Percentiles rank a stretch among this genome's conserved stretches.
These are phyloP conservation scores for Rubus parviflorus DNA, from an alignment of 306 rosid genomes.

Conservation along the genomic window DNA sequence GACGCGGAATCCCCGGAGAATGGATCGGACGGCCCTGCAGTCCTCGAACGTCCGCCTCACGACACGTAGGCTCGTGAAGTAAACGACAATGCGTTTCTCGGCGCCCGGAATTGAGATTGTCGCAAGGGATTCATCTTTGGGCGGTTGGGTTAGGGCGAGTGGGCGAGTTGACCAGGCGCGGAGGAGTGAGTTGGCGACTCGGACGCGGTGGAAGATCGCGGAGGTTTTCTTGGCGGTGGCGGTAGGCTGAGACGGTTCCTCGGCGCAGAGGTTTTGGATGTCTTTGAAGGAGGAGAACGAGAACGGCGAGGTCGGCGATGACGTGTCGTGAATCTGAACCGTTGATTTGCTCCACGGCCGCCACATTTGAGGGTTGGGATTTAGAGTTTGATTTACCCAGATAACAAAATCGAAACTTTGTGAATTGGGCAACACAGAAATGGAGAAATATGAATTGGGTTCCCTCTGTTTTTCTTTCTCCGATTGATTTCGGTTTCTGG, in stretches of 20 bases:
- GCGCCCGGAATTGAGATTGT: constrained; percentile 44
- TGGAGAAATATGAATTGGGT: constrained; percentile 9
- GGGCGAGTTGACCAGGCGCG: constrained; percentile 43
- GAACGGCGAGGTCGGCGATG: constrained; percentile 57
- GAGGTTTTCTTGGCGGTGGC: constrained; percentile 40
- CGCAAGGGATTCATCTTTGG: constrained; percentile 12
- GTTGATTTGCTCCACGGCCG: constrained; percentile 76
- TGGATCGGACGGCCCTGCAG: constrained; percentile 71
- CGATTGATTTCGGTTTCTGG: not conserved
- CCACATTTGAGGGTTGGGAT: constrained; percentile 70
- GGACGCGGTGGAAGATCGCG: constrained; percentile 73
- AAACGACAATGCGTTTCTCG: constrained; percentile 73
- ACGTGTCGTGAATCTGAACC: constrained; percentile 49
- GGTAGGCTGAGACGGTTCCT: constrained; percentile 42
- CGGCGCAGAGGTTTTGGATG: constrained; percentile 65
- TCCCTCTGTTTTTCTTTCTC: not conserved
- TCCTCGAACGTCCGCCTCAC: constrained; percentile 78
- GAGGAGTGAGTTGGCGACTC: constrained; percentile 58
- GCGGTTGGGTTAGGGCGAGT: constrained; percentile 15
- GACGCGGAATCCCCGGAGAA: constrained; percentile 69
- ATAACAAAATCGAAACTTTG: not conserved
- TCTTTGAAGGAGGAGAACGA: constrained; percentile 87
- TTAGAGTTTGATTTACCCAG: constrained; percentile 13
- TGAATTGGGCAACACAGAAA: not conserved
- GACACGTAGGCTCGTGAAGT: constrained; percentile 91